These are phyloP conservation scores for Ascodesmis nigricans DNA, from an alignment of 495 filamentous ascomycete genomes.

Conservation along the genomic window DNA sequence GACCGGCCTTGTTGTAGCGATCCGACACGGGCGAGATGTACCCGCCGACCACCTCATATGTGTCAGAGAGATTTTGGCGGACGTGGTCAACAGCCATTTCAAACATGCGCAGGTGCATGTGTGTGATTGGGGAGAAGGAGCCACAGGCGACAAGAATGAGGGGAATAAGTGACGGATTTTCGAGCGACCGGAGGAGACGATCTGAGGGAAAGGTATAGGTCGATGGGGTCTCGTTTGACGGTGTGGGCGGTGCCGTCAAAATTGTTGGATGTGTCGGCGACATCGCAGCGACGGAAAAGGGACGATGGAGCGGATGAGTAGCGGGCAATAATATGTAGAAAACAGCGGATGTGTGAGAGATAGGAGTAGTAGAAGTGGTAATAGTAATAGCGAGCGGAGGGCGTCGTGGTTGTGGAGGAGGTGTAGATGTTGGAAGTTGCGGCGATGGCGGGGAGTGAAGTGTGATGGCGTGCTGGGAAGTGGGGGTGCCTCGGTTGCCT, in stretches of 20 bases:
- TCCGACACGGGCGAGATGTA: conserved; percentile 65
- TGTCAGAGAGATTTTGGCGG: conserved; percentile 37
- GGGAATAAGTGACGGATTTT: conserved; percentile 46
- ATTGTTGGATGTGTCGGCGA: conserved; percentile 1
- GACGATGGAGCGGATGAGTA: too few relatives aligned
- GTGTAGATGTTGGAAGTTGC: too few relatives aligned
- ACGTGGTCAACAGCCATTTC: conserved; percentile 72
- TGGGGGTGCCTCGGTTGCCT: too few relatives aligned
- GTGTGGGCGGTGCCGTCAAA: conserved; percentile 3
- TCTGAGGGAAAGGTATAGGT: conserved; percentile 49
- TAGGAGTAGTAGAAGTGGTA: too few relatives aligned
- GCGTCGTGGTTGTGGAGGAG: too few relatives aligned
- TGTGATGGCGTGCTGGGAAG: too few relatives aligned
- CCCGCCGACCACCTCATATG: conserved; percentile 68
- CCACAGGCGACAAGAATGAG: conserved; percentile 76
- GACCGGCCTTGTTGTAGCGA: conserved; percentile 74
- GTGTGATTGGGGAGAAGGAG: conserved; percentile 71
- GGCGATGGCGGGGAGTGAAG: too few relatives aligned
- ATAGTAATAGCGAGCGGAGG: too few relatives aligned
- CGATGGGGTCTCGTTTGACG: conserved; percentile 2
- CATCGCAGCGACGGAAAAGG: neutral
- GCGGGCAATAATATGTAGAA: too few relatives aligned
- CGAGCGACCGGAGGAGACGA: conserved; percentile 46
- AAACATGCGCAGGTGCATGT: conserved; percentile 83
- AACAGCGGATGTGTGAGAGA: too few relatives aligned